These are phyloP conservation scores for Fusarium sp. DNA, from an alignment of 2,329 filamentous ascomycete species.

Conservation along the genomic window DNA sequence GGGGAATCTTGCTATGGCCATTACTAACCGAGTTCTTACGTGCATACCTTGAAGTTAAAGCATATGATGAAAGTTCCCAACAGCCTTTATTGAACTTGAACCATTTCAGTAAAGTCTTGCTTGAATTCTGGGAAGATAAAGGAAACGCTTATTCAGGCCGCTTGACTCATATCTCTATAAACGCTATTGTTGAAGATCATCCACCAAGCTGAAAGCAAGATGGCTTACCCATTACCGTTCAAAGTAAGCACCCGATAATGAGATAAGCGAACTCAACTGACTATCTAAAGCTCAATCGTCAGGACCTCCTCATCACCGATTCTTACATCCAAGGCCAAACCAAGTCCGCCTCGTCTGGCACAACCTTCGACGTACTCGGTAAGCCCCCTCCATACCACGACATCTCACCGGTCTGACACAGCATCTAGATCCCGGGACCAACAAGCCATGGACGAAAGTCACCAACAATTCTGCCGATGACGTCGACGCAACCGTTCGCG, in stretches of 20 bases:
- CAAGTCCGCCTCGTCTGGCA: background rate
- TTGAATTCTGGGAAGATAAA: background rate
- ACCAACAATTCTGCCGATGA: conserved; percentile 36
- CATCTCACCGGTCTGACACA: background rate
- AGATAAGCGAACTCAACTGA: accelerated
- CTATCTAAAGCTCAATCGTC: background rate
- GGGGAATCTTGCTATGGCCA: background rate
- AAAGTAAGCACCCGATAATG: background rate
- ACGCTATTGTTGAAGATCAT: accelerated
- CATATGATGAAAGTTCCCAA: background rate
- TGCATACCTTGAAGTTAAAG: background rate
- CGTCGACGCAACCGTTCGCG: conserved; percentile 29
- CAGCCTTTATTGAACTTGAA: background rate
- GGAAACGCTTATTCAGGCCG: accelerated
- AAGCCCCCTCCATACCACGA: too few relatives aligned
- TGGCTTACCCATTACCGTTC: background rate
- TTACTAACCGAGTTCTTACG: conserved; percentile 8
- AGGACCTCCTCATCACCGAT: background rate
- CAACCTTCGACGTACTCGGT: conserved; percentile 12
- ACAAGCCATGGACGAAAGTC: background rate
- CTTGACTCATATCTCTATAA: too few relatives aligned
- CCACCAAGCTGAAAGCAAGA: accelerated
- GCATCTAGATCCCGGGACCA: background rate
- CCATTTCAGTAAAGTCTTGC: background rate
- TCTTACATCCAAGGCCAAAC: conserved; percentile 1